Evolutionary conservation across 768 basidiomycete genomes (phyloP).

Genomic region (Ramaria sp.): DNA sequence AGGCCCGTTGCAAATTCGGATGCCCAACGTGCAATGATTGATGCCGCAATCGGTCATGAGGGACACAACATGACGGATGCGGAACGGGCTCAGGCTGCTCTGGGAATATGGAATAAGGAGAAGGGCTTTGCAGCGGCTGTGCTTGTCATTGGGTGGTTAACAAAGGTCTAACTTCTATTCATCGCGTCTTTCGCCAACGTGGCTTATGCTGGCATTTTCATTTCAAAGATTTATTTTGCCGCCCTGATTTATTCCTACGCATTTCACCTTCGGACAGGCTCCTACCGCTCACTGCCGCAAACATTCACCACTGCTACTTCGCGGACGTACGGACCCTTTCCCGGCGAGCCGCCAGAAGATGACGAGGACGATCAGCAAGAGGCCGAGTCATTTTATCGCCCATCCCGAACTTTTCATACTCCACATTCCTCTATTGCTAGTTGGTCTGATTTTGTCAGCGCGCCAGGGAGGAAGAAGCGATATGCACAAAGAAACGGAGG

Average conservation of each 20-base stretch:
- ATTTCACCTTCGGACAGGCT: slow-evolving; percentile 80
- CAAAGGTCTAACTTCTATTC: slow-evolving; percentile 53
- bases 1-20: slow-evolving; percentile 65
- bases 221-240: slow-evolving; percentile 79
- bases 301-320: slow-evolving; percentile 22
- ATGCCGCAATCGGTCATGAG: slow-evolving; percentile 36
- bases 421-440: slow-evolving; percentile 34
- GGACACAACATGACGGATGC: slow-evolving; percentile 46
- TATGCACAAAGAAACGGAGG: slow-evolving; percentile 13
- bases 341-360: slow-evolving; percentile 29
- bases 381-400: slow-evolving; percentile 55
- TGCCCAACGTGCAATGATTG: slow-evolving; percentile 81
- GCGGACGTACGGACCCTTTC: slow-evolving; percentile 15
- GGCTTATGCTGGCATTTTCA: background rate
- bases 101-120: slow-evolving; percentile 82
- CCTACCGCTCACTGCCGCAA: slow-evolving; percentile 74
- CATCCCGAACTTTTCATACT: slow-evolving; percentile 38
- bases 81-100: slow-evolving; percentile 62
- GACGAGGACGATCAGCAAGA: slow-evolving; percentile 32
- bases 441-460: slow-evolving; percentile 55
- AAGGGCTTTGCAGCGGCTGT: slow-evolving; percentile 70
- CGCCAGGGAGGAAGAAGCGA: slow-evolving; percentile 29
- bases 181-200: background rate
- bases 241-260: slow-evolving; percentile 88
- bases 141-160: slow-evolving; percentile 74